A percentile compares a stretch with the other conserved stretches of the same genome.
phyloP scores from a whole-genome alignment of 2,329 filamentous ascomycete genomes.

The Didymellaceae sp. region DNA sequence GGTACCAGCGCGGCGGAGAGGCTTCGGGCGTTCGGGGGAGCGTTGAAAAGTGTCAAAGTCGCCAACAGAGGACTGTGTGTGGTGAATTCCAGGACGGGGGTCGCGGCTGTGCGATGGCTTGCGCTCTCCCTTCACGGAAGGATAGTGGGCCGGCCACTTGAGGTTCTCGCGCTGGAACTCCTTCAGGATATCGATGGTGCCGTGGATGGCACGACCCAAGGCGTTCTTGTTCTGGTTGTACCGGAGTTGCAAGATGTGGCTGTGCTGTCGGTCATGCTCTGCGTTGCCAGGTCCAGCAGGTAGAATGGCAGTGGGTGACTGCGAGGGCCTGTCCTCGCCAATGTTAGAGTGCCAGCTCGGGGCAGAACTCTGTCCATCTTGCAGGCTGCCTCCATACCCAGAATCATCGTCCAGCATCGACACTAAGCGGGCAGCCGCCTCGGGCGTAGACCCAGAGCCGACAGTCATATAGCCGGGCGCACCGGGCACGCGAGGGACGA shows the following conservation, averaged over 20 bases:
- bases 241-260: slow-evolving; percentile 89
- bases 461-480: slow-evolving; percentile 84
- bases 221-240: slow-evolving; percentile 92
- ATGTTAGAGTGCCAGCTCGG: slow-evolving; percentile 63
- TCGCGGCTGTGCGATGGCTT: slow-evolving; percentile 52
- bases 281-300: slow-evolving; percentile 56
- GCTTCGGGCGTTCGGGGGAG: slow-evolving; percentile 56
- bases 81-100: slow-evolving; percentile 67
- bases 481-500: slow-evolving; percentile 31
- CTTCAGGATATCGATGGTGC: slow-evolving; percentile 82
- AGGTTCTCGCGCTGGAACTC: slow-evolving; percentile 87
- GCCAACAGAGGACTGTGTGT: slow-evolving; percentile 66
- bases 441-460: slow-evolving; percentile 79
- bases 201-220: slow-evolving; percentile 85
- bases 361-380: slow-evolving; percentile 64
- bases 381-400: slow-evolving; percentile 84
- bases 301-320: slow-evolving; percentile 60
- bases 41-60: slow-evolving; percentile 53
- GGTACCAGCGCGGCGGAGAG: slow-evolving; percentile 74
- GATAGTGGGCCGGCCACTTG: slow-evolving; percentile 94
- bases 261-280: slow-evolving; percentile 71
- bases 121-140: slow-evolving; percentile 71
- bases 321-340: slow-evolving; percentile 64
- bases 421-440: slow-evolving; percentile 81
- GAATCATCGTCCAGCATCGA: slow-evolving; percentile 86